These are phyloP conservation scores for Aspergillus sojae DNA, from an alignment of 2,329 filamentous ascomycete genomes.

Conservation along the genomic window DNA sequence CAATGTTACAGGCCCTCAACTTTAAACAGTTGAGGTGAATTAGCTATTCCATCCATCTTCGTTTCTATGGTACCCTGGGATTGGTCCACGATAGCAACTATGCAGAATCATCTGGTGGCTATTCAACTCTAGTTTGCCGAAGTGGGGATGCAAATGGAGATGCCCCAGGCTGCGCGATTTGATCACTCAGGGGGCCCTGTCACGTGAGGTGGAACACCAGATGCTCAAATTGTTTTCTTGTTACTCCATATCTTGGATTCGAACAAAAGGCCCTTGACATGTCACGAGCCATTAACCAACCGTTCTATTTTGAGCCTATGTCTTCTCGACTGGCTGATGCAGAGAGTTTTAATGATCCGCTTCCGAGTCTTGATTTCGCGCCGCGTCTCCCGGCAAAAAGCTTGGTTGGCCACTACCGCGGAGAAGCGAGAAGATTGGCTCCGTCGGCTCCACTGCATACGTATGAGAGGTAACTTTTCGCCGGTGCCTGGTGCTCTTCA, in stretches of 20 bases:
- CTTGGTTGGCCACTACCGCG: slow-evolving; percentile 2
- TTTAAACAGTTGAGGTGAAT: background rate
- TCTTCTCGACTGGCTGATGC: background rate
- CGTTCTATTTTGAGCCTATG: too few relatives aligned
- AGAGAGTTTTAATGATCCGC: background rate
- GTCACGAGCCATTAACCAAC: background rate
- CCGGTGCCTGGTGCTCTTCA: background rate
- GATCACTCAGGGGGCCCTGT: background rate
- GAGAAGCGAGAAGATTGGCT: slow-evolving; percentile 7
- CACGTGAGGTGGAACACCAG: background rate
- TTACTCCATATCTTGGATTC: background rate
- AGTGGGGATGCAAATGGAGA: background rate
- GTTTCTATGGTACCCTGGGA: background rate
- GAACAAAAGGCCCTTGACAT: background rate
- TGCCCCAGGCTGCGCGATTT: too few relatives aligned
- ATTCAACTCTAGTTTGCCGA: background rate
- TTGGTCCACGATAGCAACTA: background rate
- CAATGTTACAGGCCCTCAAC: too few relatives aligned
- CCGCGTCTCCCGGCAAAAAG: slow-evolving; percentile 5
- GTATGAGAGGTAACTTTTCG: slow-evolving; percentile 1
- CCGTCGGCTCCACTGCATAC: slow-evolving; percentile 12
- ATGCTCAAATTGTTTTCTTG: background rate
- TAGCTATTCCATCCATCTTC: background rate
- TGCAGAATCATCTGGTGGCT: background rate
- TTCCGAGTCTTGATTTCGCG: background rate